Base-by-base conservation (phyloP, 371 early-diverging fungal species). In the Neoconidiobolus thromboides region DNA sequence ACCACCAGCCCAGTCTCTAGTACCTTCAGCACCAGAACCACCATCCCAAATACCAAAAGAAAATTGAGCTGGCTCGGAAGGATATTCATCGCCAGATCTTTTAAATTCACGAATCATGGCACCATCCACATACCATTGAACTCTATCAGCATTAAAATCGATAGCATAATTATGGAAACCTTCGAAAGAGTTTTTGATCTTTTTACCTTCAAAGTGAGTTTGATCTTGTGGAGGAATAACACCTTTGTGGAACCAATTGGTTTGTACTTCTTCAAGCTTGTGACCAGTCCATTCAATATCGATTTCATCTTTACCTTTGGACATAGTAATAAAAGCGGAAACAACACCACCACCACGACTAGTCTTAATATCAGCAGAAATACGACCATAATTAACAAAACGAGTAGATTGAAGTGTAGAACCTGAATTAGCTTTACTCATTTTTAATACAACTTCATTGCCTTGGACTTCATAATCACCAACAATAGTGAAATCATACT, bases 1-100 rank as follows among this genome's bases (percentile, higher is more conserved):
- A 6, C 76, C 72, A 53, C 83, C 83, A 9, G 83, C 82, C 83
- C 82, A 85, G 10, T 71, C 66, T 12, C 75, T 64, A 4, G 82
- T 81, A 55, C 83, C 81, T 57, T 73, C 51, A 46, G 69, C 67
- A 15, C 75, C 76, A 43, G 70, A 71, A 48, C 82, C 79, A 46
- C 81, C 85, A 64, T 84, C 83, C 85, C 85, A 84, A 56, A 82
- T 73, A 26, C 80, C 78, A 69, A 77, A 75, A 59, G 76, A 73
- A 58, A 84, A 69, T 53, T 67, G 66, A 12, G 77, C 41, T 7
- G 15, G 41, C 4, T 41, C 7, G 10, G 12, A 10, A 26, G 56
- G 56, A 44, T 12, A 55, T 6, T 44, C 5, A 6, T 6, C 2
- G 7, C 46, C 56, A 15, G 10, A 42, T 60, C 54, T 58, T 10